A percentile compares a stretch with the other conserved stretches of the same genome.
phyloP scores from a whole-genome alignment of 2,329 filamentous ascomycete species.

The Emydomyces testavorans region DNA sequence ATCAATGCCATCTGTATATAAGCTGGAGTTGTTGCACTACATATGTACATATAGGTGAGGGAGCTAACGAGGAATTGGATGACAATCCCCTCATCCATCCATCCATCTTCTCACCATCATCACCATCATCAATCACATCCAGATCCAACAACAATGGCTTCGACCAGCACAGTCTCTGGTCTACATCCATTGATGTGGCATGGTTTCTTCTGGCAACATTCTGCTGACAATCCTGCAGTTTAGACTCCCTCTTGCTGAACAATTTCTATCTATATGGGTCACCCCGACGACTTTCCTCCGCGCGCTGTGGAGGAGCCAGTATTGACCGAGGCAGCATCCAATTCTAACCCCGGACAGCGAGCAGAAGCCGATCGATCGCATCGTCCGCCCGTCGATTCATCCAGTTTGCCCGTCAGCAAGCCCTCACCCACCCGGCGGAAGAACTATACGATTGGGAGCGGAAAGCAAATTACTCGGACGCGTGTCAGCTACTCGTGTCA shows the following conservation, averaged over 20 bases:
- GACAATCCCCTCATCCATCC: background rate
- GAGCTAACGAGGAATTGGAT: too few species aligned
- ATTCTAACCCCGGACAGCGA: background rate
- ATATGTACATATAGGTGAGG: too few species aligned
- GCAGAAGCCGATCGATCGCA: background rate
- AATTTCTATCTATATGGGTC: background rate
- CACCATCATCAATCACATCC: too few species aligned
- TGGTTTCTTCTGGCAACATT: background rate
- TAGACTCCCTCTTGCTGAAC: background rate
- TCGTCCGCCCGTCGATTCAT: background rate
- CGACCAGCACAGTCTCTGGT: background rate
- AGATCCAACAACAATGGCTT: background rate
- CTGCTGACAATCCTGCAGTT: background rate
- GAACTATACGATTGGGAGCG: constrained; percentile 18
- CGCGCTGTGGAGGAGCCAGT: background rate
- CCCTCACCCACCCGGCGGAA: constrained; percentile 8
- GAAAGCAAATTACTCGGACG: constrained; percentile 38
- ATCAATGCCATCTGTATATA: too few species aligned
- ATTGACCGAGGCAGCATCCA: background rate
- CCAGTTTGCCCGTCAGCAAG: background rate
- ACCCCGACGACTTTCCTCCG: constrained; percentile 2
- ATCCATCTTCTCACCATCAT: background rate
- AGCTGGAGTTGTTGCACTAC: too few species aligned
- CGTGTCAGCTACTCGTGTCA: constrained; percentile 39
- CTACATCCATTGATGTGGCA: background rate